Evolutionary conservation across 352 stramenopile genomes (phyloP).

Genomic region (Thalassiosira hispida): DNA sequence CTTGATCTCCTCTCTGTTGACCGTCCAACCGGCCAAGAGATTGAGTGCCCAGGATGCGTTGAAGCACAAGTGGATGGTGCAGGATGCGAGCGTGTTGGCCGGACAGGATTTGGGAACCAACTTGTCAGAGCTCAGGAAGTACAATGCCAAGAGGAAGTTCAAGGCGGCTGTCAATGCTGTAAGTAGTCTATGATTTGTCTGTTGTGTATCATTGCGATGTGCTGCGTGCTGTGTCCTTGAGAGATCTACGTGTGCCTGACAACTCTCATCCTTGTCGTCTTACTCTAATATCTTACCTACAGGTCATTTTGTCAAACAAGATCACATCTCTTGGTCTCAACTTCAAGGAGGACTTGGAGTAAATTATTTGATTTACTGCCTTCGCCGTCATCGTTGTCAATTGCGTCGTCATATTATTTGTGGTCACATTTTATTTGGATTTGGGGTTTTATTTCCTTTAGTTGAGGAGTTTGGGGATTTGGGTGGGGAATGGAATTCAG

Average conservation of each 20-base stretch:
- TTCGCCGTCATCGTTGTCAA: too few species aligned
- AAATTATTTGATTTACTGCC: too few species aligned
- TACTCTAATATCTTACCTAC: neutral
- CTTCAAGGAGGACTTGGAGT: slow-evolving; percentile 62
- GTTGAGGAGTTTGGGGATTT: too few species aligned
- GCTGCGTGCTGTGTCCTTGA: neutral
- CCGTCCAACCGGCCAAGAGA: slow-evolving; percentile 89
- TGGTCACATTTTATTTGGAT: too few species aligned
- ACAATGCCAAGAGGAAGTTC: slow-evolving; percentile 95
- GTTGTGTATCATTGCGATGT: neutral
- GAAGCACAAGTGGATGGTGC: slow-evolving; percentile 90
- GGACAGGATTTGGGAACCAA: slow-evolving; percentile 88
- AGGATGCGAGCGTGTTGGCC: slow-evolving; percentile 86
- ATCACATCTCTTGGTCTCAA: slow-evolving; percentile 66
- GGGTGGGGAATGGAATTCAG: too few species aligned
- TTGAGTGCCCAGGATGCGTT: slow-evolving; percentile 87
- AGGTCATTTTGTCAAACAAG: slow-evolving; percentile 76
- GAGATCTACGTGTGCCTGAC: neutral
- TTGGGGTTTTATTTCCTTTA: too few species aligned
- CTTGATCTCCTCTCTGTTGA: slow-evolving; percentile 92
- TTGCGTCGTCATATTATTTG: too few species aligned
- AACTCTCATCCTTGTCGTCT: neutral
- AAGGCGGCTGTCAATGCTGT: slow-evolving; percentile 91
- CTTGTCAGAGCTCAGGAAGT: slow-evolving; percentile 91
- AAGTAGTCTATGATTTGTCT: slow-evolving; percentile 23